Base-by-base conservation (phyloP, 108 stramenopile genomes). In the Nitzschia sp. region DNA sequence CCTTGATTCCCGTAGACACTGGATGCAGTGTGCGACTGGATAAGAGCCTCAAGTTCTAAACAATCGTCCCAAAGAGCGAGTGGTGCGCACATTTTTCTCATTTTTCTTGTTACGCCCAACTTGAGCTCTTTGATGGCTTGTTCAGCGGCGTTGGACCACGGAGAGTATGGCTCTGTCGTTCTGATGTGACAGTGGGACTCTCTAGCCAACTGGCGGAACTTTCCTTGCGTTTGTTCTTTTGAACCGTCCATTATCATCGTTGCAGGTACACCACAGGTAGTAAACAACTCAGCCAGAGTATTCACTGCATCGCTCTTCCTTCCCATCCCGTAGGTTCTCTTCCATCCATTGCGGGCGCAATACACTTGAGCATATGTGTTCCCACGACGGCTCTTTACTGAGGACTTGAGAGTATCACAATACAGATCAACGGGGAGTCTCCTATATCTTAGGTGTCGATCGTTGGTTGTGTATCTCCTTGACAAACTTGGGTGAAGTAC, bases 321-420 rank as follows among this genome's bases (percentile, higher is more conserved):
- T 19, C 50, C 46, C 51, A 71, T 69, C 12, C 67, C 71, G 61
- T 51, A 67, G 0, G 54, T 63, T 0, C 53, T 21, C 0, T 24
- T 40, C 78, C 75, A 83, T 0, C 54, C 51, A 38, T 53, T 65
- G 20, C 41, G 15, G 0, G 75, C 69, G 5, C 46, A 0, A 54
- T 58, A 83, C 15, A 79, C 52, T 42, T 78, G 70, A 0, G 66
- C 65, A 22, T 20, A 71, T 24, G 62, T 76, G 25, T 82, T 67
- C 0, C 73, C 65, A 1, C 20, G 26, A 11, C 41, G 12, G 15
- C 73, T 66, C 0, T 22, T 34, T 0, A 12, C 42, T 6, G 24
- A 29, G 12, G 53, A 48, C 20, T 56, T 11, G 21, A 78, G 6
- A 9, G 73, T 78, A 52, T 82, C 77, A 1, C 41, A 41, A 57